phyloP scores from a whole-genome alignment of 2,329 filamentous ascomycete species.

The Aspergillus quadrilineatus region DNA sequence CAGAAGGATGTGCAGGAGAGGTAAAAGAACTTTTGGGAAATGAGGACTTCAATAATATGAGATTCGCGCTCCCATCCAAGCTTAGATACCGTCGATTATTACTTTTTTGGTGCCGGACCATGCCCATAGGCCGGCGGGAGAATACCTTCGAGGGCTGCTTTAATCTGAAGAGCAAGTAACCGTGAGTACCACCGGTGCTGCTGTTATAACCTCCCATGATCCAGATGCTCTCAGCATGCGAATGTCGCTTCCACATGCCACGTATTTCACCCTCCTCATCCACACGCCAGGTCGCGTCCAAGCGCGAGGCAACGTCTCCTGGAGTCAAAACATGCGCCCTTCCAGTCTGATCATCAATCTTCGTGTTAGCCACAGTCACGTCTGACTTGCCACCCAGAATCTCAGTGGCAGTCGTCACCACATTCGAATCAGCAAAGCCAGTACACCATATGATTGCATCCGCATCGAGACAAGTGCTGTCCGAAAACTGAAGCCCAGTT shows the following conservation, averaged over 20 bases:
- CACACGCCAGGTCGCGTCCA: constrained; percentile 45
- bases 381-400: constrained; percentile 12
- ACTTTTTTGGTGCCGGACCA: background rate
- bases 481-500: constrained; percentile 34
- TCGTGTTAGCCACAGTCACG: background rate
- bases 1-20: too few relatives aligned
- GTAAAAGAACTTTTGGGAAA: too few relatives aligned
- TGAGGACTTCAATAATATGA: too few relatives aligned
- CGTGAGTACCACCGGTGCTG: constrained; percentile 13
- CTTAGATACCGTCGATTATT: too few relatives aligned
- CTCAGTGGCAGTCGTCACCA: constrained; percentile 25
- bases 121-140: constrained; percentile 3
- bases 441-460: constrained; percentile 47
- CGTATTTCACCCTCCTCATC: constrained; percentile 46
- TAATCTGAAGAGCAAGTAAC: constrained; percentile 10
- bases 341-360: background rate
- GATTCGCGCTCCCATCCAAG: too few relatives aligned
- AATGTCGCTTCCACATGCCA: constrained; percentile 40
- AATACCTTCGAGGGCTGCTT: constrained; percentile 6
- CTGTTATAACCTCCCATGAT: constrained; percentile 42
- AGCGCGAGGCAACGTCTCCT: constrained; percentile 37
- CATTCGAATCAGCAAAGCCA: constrained; percentile 39
- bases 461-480: constrained; percentile 34
- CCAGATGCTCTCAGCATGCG: constrained; percentile 37
- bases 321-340: constrained; percentile 21